Evolutionary conservation across 208 protist genomes (phyloP).

Genomic region (Leishmania martiniquensis): DNA sequence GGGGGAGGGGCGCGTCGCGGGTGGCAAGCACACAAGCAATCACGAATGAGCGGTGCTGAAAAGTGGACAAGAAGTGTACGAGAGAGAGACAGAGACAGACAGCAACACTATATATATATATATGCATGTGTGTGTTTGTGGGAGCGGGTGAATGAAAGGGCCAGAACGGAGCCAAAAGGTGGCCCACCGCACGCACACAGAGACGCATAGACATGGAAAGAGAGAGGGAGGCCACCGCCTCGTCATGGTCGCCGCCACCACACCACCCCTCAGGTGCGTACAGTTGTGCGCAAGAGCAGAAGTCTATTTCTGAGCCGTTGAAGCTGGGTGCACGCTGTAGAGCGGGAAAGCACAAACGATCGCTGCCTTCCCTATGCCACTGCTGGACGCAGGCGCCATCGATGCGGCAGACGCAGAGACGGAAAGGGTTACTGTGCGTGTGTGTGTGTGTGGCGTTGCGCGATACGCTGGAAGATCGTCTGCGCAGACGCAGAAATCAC

Average conservation of each 20-base stretch:
- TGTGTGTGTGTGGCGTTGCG: neutral
- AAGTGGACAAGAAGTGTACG: neutral
- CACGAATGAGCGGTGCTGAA: neutral
- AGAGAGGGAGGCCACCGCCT: neutral
- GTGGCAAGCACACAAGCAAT: neutral
- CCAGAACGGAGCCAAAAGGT: neutral
- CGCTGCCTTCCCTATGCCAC: neutral
- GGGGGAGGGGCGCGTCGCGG: neutral
- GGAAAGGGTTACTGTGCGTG: neutral
- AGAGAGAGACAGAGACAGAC: neutral
- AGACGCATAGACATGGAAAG: neutral
- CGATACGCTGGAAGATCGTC: neutral
- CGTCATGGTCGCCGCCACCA: neutral
- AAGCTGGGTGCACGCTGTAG: neutral
- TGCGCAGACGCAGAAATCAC: neutral
- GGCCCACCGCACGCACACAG: neutral
- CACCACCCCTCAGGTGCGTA: neutral
- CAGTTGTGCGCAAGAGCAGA: neutral
- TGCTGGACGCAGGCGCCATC: neutral
- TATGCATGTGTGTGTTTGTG: too few relatives aligned
- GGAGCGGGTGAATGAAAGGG: too few relatives aligned
- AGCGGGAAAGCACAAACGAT: neutral
- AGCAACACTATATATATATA: neutral
- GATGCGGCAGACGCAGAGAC: neutral
- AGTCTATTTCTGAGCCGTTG: neutral